Evolutionary conservation across 2,329 filamentous ascomycete genomes (phyloP).

Genomic region (Lojkania enalia): DNA sequence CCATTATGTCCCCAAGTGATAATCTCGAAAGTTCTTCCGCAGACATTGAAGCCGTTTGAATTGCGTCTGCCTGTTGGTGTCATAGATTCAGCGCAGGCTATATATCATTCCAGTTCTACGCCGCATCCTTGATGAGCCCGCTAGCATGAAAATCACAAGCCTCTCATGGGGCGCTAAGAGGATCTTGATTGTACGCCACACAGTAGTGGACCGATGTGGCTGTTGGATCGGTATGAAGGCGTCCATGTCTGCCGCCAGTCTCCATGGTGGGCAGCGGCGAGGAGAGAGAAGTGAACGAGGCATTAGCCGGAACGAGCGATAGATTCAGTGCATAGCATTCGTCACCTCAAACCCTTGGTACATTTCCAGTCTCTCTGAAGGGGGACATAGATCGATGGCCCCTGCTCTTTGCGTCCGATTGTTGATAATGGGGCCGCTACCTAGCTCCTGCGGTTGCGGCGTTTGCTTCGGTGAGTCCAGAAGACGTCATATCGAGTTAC

Average conservation of each 20-base stretch:
- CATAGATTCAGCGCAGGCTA: conserved; percentile 24
- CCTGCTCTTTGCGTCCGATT: no score
- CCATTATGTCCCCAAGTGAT: conserved; percentile 42
- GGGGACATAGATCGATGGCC: no score
- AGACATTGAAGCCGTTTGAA: conserved; percentile 36
- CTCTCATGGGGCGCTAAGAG: conserved; percentile 34
- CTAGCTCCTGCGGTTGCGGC: conserved; percentile 2
- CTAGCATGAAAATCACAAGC: conserved; percentile 21
- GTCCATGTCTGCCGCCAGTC: no score
- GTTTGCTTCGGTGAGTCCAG: background rate
- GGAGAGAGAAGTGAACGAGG: no score
- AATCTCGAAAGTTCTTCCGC: conserved; percentile 42
- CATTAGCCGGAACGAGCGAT: no score
- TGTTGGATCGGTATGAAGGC: conserved; percentile 29
- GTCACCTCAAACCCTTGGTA: no score
- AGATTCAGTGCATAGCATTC: no score
- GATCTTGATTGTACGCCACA: conserved; percentile 37
- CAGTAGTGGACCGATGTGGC: conserved; percentile 32
- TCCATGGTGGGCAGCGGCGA: no score
- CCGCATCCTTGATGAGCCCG: conserved; percentile 33
- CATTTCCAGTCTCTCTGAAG: no score
- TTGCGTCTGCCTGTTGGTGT: conserved; percentile 17
- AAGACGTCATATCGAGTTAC: background rate
- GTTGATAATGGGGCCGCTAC: no score
- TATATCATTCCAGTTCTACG: conserved; percentile 37